These are phyloP conservation scores for Xerocomus amazonicus DNA, from an alignment of 1,284 basidiomycete genomes.

Conservation along the genomic window DNA sequence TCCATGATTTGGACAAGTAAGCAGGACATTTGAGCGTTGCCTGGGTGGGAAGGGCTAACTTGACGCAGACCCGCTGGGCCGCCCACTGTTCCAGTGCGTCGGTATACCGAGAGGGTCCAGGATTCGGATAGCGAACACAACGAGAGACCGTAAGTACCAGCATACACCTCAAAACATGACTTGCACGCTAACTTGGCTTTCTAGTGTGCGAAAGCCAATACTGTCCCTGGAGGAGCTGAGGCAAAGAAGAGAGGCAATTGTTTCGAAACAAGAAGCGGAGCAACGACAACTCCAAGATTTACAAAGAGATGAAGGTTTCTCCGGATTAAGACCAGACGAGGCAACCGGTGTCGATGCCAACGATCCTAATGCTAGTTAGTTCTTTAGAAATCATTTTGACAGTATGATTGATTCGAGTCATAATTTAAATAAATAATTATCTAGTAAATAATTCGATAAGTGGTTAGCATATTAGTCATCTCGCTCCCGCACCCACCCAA, in stretches of 20 bases:
- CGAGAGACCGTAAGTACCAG: slow-evolving; percentile 6
- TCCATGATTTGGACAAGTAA: slow-evolving; percentile 7
- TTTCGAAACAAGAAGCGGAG: slow-evolving; percentile 18
- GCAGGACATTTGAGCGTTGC: not conserved
- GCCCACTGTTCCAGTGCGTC: not conserved
- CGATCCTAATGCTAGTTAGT: not conserved
- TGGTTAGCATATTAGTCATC: slow-evolving; percentile 30
- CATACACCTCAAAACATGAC: not conserved
- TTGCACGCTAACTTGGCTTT: not conserved
- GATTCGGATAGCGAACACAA: not conserved
- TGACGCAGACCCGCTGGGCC: slow-evolving; percentile 11
- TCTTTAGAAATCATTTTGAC: no score
- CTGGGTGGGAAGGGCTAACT: not conserved
- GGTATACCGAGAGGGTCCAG: not conserved
- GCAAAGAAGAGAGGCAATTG: slow-evolving; percentile 11
- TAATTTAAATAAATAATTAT: not conserved
- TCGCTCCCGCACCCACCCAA: slow-evolving; percentile 12
- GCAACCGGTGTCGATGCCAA: not conserved
- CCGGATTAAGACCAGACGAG: not conserved
- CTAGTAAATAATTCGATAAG: slow-evolving; percentile 15
- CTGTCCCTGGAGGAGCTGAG: slow-evolving; percentile 8
- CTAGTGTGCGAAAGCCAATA: not conserved
- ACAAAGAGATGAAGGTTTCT: not conserved
- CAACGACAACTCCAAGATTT: slow-evolving; percentile 12
- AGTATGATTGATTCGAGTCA: not conserved